Evolutionary conservation across 78 protist species (phyloP).

Genomic region (Guillardia theta): DNA sequence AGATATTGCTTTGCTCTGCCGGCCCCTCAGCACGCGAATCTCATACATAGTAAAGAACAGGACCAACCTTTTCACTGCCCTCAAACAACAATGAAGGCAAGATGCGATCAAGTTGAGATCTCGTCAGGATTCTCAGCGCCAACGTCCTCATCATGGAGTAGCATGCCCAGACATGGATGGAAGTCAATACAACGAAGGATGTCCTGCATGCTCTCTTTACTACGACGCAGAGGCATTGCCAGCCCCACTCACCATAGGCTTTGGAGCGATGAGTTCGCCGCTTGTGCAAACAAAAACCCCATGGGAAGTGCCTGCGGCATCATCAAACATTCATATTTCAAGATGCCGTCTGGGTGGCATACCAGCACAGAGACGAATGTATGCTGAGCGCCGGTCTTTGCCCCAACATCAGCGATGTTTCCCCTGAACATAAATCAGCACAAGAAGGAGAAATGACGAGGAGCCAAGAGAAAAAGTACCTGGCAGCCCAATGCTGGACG

Average conservation of each 20-base stretch:
- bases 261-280: not conserved
- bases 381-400: constrained; percentile 22
- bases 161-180: not conserved
- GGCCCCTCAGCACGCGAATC: no score
- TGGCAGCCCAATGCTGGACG: not conserved
- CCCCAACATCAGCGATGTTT: not conserved
- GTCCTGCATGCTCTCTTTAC: not conserved
- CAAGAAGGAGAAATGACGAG: not conserved
- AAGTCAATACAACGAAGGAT: not conserved
- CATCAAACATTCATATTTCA: not conserved
- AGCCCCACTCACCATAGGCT: not conserved
- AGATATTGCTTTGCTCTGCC: no score
- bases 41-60: not conserved
- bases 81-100: not conserved
- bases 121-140: not conserved
- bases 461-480: not conserved
- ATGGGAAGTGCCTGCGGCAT: not conserved
- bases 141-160: not conserved
- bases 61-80: no score
- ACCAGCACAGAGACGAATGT: not conserved
- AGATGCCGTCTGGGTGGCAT: not conserved
- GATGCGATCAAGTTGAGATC: not conserved
- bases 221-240: no score
- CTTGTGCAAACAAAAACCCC: not conserved
- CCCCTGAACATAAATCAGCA: not conserved